Base-by-base conservation (phyloP, 176 grass and related monocot genomes). In the Aechmea fasciata region DNA sequence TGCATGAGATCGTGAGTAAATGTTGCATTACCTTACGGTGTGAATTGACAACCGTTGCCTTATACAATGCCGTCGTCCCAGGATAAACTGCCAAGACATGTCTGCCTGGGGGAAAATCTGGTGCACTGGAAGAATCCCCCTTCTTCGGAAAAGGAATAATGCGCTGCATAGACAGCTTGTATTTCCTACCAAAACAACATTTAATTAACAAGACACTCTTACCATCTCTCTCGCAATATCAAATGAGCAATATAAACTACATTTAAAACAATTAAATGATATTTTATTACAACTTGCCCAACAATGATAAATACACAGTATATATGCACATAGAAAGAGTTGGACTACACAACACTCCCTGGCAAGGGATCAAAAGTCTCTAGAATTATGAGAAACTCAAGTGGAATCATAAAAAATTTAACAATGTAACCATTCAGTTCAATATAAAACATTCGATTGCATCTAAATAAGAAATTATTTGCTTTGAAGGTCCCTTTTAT, bases 111-210 rank as follows among this genome's bases (percentile, higher is more conserved):
- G 73, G 78, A 63, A 92, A 97, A 81, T 97, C 93, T 76, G 79
- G 86, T 68, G 93, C 93, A 85, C 73, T 87, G 18, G 89, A 92
- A 59, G 93, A 86, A 83, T 97, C 93, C 24, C 63, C 79, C 69
- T 83, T 97, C 81, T 97, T 97, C 67, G 93, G 93, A 81, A 97
- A 97, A 48, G 93, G 83, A 87, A 97, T 83, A 81, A 97, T 97
- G 47, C 47, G 84, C 76, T 79, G 78, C 81, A 85, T 83, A 53
- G 89, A 84, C 61, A 97, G 76, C 71, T 80, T 97, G 80, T 92
- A 97, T 61, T 85, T 92, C 84, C 93, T 97, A 73, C 20, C 10
- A 22, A 61, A 61, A 18, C 15, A 61, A 18, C 15, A 61, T 19
- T 61, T 61, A 22, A 41, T 41, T 61, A 61, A 61, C 55, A 18